These are phyloP conservation scores for Neurospora sp. DNA, from an alignment of 495 filamentous ascomycete species.

Conservation along the genomic window DNA sequence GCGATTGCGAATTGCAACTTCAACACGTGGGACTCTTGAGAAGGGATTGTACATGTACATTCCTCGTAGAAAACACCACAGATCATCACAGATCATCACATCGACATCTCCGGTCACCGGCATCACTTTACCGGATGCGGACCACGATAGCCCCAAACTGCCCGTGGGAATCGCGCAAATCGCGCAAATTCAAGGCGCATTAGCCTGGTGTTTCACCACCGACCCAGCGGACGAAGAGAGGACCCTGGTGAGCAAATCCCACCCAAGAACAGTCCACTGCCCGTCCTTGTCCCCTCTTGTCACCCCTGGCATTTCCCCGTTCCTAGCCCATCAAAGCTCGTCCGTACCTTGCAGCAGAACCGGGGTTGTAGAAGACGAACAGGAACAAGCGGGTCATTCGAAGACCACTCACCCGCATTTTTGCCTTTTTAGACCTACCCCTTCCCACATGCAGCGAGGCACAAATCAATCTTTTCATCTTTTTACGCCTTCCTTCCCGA, in stretches of 20 bases:
- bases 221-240: neutral
- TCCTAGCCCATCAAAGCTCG: neutral
- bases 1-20: neutral
- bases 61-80: neutral
- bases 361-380: neutral
- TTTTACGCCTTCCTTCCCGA: neutral
- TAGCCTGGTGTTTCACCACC: neutral
- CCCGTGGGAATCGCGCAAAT: too few relatives aligned
- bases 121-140: neutral
- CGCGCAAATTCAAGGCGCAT: neutral
- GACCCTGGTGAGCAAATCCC: neutral
- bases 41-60: neutral
- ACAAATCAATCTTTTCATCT: neutral
- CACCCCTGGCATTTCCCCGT: neutral
- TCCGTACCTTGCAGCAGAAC: neutral
- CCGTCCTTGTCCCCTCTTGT: neutral
- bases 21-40: neutral
- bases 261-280: neutral
- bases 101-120: neutral
- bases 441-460: neutral
- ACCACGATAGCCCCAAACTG: too few relatives aligned
- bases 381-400: neutral
- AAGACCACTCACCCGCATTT: neutral
- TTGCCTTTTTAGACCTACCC: neutral
- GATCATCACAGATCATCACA: neutral